A percentile compares a stretch with the other conserved stretches of the same genome.
Evolutionary conservation across 139 green algal genomes (phyloP).

Genomic region (Tetradesmus obliquus): DNA sequence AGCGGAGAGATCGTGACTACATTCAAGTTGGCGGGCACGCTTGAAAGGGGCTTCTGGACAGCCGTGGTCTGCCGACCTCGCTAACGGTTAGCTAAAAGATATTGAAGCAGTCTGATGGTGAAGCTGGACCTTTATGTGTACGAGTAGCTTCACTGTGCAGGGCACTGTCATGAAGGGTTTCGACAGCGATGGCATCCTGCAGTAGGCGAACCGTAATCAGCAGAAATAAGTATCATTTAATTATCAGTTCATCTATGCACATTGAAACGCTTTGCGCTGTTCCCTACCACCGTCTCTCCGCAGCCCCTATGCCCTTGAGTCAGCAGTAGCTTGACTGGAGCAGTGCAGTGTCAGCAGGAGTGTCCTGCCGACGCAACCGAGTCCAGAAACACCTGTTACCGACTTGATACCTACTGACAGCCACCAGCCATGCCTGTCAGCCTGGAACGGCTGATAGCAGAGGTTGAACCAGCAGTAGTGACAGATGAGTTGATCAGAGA

Average conservation of each 20-base stretch:
- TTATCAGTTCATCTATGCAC: too few relatives aligned
- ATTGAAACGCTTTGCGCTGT: too few relatives aligned
- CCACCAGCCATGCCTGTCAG: conserved; percentile 56
- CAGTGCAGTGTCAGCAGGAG: neutral
- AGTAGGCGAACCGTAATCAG: too few relatives aligned
- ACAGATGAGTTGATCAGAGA: conserved; percentile 69
- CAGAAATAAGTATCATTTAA: too few relatives aligned
- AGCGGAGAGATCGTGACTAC: neutral
- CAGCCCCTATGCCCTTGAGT: neutral
- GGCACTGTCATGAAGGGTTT: too few relatives aligned
- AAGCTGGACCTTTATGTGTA: too few relatives aligned
- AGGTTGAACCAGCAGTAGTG: conserved; percentile 75
- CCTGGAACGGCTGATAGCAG: conserved; percentile 68
- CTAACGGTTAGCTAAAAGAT: too few relatives aligned
- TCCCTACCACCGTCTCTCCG: too few relatives aligned
- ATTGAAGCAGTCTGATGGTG: too few relatives aligned
- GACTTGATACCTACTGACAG: neutral
- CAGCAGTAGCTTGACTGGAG: neutral
- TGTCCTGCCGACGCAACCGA: neutral
- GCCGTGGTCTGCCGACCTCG: too few relatives aligned
- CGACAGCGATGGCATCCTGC: too few relatives aligned
- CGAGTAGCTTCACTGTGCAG: too few relatives aligned
- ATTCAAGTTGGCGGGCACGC: neutral
- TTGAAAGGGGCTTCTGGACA: neutral
- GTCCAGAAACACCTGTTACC: neutral